Base-by-base conservation (phyloP, 768 basidiomycete genomes). In the Boletus reticulatus region DNA sequence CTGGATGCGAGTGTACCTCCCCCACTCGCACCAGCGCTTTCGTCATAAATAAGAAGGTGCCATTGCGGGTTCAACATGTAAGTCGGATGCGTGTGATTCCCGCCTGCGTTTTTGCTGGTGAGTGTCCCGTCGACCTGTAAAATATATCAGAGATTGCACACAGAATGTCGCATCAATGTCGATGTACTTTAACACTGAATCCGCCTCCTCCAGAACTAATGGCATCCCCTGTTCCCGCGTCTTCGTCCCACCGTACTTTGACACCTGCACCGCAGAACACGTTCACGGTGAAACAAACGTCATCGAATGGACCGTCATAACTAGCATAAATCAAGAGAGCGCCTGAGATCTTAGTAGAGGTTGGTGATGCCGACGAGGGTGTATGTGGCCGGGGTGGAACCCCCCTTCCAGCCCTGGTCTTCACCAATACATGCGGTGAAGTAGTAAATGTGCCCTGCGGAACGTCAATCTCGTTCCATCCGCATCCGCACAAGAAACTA, bases 61-160 rank as follows among this genome's bases (percentile, higher is more conserved):
- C 92, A 98, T 65, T 97, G 93, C 0, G 95, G 95, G 66, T 98
- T 98, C 47, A 82, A 71, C 85, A 96, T 89, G 70, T 89, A 97
- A 0, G 88, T 87, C 1, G 91, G 84, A 60, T 84, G 77, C 6
- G 83, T 82, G 53, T 85, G 82, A 65, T 94, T 95, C 2, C 96
- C 96, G 0, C 96, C 96, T 0, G 91, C 82, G 29, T 84, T 92
- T 60, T 84, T 85, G 36, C 72, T 79, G 0, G 85, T 86, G 58
- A 96, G 78, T 0, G 74, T 64, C 9, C 84, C 88, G 0, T 81
- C 74, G 7, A 88, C 64, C 90, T 92, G 60, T 27, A 48, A 43
- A 39, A 37, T 48, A 41, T 22, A 50, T 65, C 10, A 60, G 50
- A 11, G 20, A 34, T 38, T 8, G 13, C 17, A 22, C 36, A 22